Evolutionary conservation across 495 filamentous ascomycete species (phyloP), one percentile per base, ranked within the genome.

Genomic region (Haplographium delicatum): DNA sequence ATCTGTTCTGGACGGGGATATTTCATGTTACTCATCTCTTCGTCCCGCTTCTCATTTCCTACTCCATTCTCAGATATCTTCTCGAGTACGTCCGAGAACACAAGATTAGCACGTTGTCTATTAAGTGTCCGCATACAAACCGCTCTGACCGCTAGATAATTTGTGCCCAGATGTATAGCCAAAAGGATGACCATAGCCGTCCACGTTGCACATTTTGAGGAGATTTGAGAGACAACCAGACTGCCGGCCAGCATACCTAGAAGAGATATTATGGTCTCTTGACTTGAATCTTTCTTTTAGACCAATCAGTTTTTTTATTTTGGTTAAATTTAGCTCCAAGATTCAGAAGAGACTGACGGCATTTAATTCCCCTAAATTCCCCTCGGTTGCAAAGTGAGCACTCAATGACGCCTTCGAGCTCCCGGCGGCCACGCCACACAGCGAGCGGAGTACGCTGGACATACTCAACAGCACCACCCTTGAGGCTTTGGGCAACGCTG

Each of bases 351-450:
- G 25, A 52, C 80, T 63, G 65, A 86, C 82, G 42, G 91, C 91
- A 69, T 96, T 96, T 35, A 97, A 72, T 65, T 97, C 91, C 9
- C 87, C 91, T 34, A 97, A 65, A 67, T 96, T 96, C n/a, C 88
- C 89, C 65, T 79, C 80, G 53, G 70, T 76, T 5, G 91, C 88
- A 68, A 98, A 98, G 69, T 98, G 93, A 18, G 88, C 89, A 60
- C 86, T 91, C 57, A 98, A 65, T 58, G 83, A 89, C 2, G 91
- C 91, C 66, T 98, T 98, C 18, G 87, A 85, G 41, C 88, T 89
- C 10, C 84, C 88, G 4, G 88, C 91, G 0, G 91, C 86, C 15
- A 96, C 88, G 15, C 91, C 91, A 64, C 91, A 97, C 4, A 95
- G 72, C 5, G 87, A 83, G 13, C 89, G 71, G 44, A 96, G 70